Evolutionary conservation across 345 rosid species (phyloP).

Genomic region (Combretum micranthum): DNA sequence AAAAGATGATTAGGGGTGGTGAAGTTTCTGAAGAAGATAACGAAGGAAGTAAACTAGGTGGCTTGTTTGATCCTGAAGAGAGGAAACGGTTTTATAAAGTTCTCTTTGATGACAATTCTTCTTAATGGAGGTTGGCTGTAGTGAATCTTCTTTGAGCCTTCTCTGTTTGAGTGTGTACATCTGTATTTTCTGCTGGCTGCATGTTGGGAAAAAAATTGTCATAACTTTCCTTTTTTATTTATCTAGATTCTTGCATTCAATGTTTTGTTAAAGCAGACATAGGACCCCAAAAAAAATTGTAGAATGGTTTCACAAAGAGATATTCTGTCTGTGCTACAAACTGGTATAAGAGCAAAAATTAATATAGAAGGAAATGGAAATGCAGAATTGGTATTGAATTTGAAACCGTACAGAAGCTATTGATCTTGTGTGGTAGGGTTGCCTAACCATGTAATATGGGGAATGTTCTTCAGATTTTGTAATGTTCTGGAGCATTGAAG

Average conservation of each 20-base stretch:
- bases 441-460: too few relatives aligned
- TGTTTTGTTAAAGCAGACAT: background rate
- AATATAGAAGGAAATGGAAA: too few relatives aligned
- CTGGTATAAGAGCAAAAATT: background rate
- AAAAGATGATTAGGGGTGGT: conserved; percentile 22
- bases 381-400: too few relatives aligned
- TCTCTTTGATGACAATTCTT: conserved; percentile 49
- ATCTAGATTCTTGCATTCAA: background rate
- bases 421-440: too few relatives aligned
- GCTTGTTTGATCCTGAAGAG: conserved; percentile 75
- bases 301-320: too few relatives aligned
- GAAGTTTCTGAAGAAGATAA: conserved; percentile 40
- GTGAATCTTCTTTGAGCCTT: too few relatives aligned
- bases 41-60: conserved; percentile 34
- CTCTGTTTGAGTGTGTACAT: too few relatives aligned
- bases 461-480: too few relatives aligned
- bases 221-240: background rate
- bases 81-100: conserved; percentile 73
- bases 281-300: background rate
- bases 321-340: too few relatives aligned
- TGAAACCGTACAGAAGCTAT: background rate
- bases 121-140: conserved; percentile 10
- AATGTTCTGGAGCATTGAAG: too few relatives aligned
- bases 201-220: background rate
- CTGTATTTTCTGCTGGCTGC: too few relatives aligned